These are phyloP conservation scores for Dactylorhiza incarnata DNA, from an alignment of 106 monocot genomes.

Conservation along the genomic window DNA sequence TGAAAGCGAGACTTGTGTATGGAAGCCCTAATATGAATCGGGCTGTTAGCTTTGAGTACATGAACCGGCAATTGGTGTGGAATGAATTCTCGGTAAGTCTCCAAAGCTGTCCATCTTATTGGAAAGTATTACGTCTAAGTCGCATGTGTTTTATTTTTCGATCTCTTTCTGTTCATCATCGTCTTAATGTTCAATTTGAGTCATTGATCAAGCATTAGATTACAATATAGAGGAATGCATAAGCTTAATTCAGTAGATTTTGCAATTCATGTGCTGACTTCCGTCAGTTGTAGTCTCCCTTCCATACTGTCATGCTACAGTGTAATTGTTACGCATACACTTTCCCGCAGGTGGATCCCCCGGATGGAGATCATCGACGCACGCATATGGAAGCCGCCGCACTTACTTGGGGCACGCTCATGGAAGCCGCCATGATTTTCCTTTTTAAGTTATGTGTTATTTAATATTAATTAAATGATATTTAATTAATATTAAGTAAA, in stretches of 20 bases:
- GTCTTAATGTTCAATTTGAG: neutral
- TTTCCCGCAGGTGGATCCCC: no score
- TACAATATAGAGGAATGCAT: neutral
- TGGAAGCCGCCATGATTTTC: no score
- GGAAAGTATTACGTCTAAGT: neutral
- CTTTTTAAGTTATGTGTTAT: no score
- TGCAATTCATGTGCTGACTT: neutral
- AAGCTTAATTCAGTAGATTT: neutral
- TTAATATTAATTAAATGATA: no score
- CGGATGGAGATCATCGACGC: no score
- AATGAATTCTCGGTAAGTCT: conserved; percentile 93
- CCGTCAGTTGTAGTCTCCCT: no score
- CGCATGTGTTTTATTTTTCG: neutral
- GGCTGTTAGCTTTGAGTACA: conserved; percentile 97
- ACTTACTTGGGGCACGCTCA: no score
- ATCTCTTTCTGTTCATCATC: neutral
- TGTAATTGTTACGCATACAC: no score
- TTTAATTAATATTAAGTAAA: no score
- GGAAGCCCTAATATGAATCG: conserved; percentile 99
- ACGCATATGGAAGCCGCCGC: no score
- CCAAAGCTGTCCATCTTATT: neutral
- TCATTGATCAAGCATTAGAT: neutral
- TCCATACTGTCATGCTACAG: no score
- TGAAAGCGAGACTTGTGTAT: conserved; percentile 94
- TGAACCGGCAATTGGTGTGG: conserved; percentile 99